Evolutionary conservation across 2,329 filamentous ascomycete species (phyloP).

Genomic region (Aureobasidium leucospermi): DNA sequence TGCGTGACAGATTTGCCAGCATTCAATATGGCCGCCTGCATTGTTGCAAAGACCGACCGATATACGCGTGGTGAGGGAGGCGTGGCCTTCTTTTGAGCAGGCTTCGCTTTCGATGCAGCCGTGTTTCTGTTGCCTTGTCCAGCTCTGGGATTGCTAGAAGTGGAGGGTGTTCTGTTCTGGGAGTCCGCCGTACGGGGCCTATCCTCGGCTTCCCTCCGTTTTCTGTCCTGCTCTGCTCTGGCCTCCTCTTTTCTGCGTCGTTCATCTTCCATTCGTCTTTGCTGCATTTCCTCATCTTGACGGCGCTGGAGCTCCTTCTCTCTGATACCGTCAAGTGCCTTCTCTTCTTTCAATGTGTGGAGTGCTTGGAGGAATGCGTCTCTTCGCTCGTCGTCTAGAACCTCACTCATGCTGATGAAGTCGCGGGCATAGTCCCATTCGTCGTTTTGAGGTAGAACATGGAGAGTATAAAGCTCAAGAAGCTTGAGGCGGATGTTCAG

Average conservation of each 20-base stretch:
- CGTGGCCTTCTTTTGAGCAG: background rate
- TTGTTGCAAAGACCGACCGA: constrained; percentile 35
- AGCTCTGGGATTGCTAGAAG: constrained; percentile 5
- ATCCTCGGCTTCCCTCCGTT: constrained; percentile 29
- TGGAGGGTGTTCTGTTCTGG: background rate
- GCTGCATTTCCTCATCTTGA: constrained; percentile 42
- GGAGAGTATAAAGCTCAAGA: constrained; percentile 88
- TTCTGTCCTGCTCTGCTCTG: constrained; percentile 32
- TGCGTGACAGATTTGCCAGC: constrained; percentile 45
- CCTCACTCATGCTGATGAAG: constrained; percentile 78
- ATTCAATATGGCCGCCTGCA: constrained; percentile 45
- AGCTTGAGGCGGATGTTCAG: constrained; percentile 82
- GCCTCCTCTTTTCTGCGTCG: constrained; percentile 29
- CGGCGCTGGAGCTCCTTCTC: constrained; percentile 57
- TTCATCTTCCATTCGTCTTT: constrained; percentile 38
- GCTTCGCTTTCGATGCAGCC: constrained; percentile 27
- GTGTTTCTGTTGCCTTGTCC: constrained; percentile 4
- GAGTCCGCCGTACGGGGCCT: constrained; percentile 13
- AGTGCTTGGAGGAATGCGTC: constrained; percentile 84
- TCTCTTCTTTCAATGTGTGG: constrained; percentile 76
- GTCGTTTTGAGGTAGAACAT: constrained; percentile 85
- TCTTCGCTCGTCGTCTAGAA: constrained; percentile 84
- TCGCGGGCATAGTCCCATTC: constrained; percentile 95
- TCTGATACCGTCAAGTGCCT: constrained; percentile 60
- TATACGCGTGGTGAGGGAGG: constrained; percentile 31